A percentile compares a stretch with the other conserved stretches of the same genome.
Evolutionary conservation across 768 basidiomycete genomes (phyloP).

Genomic region (Pulveroboletus sp.): DNA sequence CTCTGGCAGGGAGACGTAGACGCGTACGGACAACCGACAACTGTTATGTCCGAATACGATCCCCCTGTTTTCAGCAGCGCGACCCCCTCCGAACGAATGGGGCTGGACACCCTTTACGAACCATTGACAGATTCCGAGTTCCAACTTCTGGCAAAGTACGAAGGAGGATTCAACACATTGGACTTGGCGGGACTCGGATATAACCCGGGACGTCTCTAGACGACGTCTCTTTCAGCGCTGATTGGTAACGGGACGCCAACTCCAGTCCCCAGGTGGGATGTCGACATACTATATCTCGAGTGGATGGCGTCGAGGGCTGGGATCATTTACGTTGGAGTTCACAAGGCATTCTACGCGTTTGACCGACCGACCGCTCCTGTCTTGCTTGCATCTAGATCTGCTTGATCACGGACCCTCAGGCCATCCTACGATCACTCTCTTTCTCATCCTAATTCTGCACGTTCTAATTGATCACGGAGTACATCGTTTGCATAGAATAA

Average conservation of each 20-base stretch:
- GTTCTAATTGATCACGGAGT: no score
- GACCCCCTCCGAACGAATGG: neutral
- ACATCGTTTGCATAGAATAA: no score
- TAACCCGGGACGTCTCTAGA: neutral
- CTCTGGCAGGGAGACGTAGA: neutral
- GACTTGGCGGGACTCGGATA: neutral
- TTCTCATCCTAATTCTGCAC: no score
- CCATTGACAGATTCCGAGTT: slow-evolving; percentile 2
- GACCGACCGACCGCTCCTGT: no score
- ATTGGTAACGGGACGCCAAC: neutral
- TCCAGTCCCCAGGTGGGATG: neutral
- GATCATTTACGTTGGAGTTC: slow-evolving; percentile 3
- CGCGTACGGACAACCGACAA: neutral
- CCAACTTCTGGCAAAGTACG: slow-evolving; percentile 9
- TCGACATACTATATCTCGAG: slow-evolving; percentile 15
- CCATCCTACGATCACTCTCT: no score
- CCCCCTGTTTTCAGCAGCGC: neutral
- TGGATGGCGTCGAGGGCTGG: slow-evolving; percentile 17
- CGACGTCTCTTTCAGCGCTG: no score
- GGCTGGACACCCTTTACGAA: neutral
- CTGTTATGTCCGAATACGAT: neutral
- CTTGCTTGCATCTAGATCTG: no score
- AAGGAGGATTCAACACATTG: neutral
- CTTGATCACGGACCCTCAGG: no score
- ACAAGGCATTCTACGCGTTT: neutral